A percentile compares a stretch with the other conserved stretches of the same genome.
These are phyloP conservation scores for Rickenella mellea DNA, from an alignment of 768 basidiomycete genomes.

Conservation along the genomic window DNA sequence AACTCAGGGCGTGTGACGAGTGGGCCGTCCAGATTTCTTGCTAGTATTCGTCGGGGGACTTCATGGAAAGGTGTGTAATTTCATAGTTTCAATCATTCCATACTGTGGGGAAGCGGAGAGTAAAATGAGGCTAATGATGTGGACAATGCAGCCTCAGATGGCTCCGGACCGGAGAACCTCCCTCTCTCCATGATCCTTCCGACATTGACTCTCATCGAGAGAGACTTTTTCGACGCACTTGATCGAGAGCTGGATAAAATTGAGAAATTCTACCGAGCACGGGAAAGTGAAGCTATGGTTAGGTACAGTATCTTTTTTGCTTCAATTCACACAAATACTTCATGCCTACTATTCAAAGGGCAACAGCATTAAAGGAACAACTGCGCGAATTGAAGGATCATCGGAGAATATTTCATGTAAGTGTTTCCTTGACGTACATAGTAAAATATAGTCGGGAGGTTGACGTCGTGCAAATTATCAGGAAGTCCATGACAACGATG, in stretches of 20 bases:
- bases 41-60: too few species aligned
- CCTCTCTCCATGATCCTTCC: slow-evolving; percentile 41
- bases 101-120: too few species aligned
- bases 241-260: slow-evolving; percentile 80
- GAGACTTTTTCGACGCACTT: slow-evolving; percentile 66
- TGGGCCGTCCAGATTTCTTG: too few species aligned
- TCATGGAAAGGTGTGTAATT: too few species aligned
- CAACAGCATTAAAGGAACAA: slow-evolving; percentile 46
- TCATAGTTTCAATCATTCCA: too few species aligned
- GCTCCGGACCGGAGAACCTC: too few species aligned
- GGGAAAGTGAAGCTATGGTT: slow-evolving; percentile 46
- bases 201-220: slow-evolving; percentile 49
- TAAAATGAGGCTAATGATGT: too few species aligned
- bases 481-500: not conserved
- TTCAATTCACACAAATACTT: not conserved
- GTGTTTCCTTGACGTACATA: slow-evolving; percentile 8
- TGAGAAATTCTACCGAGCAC: slow-evolving; percentile 68
- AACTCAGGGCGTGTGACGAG: too few species aligned
- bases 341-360: slow-evolving; percentile 8
- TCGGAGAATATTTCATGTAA: slow-evolving; percentile 46
- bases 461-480: not conserved
- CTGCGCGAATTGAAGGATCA: slow-evolving; percentile 69
- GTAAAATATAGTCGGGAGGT: not conserved
- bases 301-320: not conserved
- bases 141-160: too few species aligned